These are phyloP conservation scores for Monascus purpureus DNA, from an alignment of 495 filamentous ascomycete species.

Conservation along the genomic window DNA sequence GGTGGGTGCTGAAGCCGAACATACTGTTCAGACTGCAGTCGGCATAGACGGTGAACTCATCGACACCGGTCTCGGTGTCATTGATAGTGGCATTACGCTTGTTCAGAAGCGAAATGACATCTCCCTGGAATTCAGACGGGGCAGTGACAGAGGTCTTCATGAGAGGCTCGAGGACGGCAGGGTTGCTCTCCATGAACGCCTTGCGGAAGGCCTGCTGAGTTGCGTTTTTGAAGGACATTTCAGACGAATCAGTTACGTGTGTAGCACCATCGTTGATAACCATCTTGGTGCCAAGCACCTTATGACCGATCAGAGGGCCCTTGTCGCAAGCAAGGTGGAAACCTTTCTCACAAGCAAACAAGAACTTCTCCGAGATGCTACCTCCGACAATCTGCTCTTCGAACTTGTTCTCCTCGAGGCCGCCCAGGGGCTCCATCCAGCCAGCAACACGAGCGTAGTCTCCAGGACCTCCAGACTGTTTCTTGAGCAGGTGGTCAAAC, in stretches of 20 bases:
- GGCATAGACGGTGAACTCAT: slow-evolving; percentile 90
- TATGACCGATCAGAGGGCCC: slow-evolving; percentile 87
- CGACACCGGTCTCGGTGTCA: slow-evolving; percentile 86
- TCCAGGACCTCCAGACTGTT: slow-evolving; percentile 91
- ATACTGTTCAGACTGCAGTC: slow-evolving; percentile 90
- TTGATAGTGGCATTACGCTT: slow-evolving; percentile 92
- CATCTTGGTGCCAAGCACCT: slow-evolving; percentile 80
- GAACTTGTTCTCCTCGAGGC: slow-evolving; percentile 65
- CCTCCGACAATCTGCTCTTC: slow-evolving; percentile 79
- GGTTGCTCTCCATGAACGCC: slow-evolving; percentile 66
- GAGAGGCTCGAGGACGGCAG: slow-evolving; percentile 79
- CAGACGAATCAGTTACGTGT: slow-evolving; percentile 95
- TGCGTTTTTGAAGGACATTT: slow-evolving; percentile 95
- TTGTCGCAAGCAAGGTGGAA: slow-evolving; percentile 75
- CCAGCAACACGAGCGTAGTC: slow-evolving; percentile 92
- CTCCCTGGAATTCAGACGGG: slow-evolving; percentile 95
- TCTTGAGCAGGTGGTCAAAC: slow-evolving; percentile 91
- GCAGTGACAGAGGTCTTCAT: slow-evolving; percentile 98
- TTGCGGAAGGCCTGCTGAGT: slow-evolving; percentile 97
- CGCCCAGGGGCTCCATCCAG: slow-evolving; percentile 74
- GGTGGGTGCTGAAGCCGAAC: slow-evolving; percentile 88
- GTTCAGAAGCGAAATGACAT: slow-evolving; percentile 86
- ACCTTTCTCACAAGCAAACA: slow-evolving; percentile 92
- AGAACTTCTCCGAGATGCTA: slow-evolving; percentile 88
- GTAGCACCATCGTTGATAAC: slow-evolving; percentile 93